Conservation (phyloP, 2,329 filamentous ascomycete species). For the Fusarium circinatum region DNA sequence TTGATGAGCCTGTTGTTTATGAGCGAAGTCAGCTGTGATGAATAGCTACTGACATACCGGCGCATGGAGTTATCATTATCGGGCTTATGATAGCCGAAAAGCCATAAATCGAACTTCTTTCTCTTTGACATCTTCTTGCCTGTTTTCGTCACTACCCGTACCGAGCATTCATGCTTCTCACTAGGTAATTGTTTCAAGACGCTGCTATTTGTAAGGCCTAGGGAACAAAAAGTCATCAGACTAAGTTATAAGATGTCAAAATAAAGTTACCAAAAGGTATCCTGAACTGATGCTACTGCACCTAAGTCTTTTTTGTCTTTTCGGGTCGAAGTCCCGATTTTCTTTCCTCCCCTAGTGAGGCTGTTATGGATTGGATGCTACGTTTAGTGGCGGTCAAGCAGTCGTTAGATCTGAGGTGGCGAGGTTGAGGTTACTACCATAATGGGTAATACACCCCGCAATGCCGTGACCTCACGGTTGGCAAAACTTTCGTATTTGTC, state of each 20-base stretch:
- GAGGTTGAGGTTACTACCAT: constrained; percentile 8
- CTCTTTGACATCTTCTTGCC: background rate
- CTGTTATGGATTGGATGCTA: background rate
- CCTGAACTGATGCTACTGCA: background rate
- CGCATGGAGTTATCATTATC: background rate
- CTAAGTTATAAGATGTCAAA: too few species aligned
- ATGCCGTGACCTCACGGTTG: background rate
- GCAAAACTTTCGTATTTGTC: background rate
- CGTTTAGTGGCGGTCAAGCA: background rate
- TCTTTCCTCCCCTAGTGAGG: background rate
- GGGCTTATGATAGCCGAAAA: background rate
- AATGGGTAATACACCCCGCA: background rate
- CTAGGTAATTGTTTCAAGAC: background rate
- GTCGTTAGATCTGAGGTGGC: background rate
- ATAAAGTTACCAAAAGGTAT: background rate
- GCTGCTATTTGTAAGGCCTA: background rate
- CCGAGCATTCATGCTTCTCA: background rate
- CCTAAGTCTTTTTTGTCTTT: background rate
- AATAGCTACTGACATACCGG: fast-evolving
- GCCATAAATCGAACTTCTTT: background rate
- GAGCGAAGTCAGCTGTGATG: constrained; percentile 19
- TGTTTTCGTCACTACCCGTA: too few species aligned
- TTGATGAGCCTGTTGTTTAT: constrained; percentile 22
- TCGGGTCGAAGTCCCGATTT: background rate
- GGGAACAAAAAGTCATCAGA: too few species aligned